Evolutionary conservation across 75 land plant species (phyloP).

Genomic region (Larix kaempferi): DNA sequence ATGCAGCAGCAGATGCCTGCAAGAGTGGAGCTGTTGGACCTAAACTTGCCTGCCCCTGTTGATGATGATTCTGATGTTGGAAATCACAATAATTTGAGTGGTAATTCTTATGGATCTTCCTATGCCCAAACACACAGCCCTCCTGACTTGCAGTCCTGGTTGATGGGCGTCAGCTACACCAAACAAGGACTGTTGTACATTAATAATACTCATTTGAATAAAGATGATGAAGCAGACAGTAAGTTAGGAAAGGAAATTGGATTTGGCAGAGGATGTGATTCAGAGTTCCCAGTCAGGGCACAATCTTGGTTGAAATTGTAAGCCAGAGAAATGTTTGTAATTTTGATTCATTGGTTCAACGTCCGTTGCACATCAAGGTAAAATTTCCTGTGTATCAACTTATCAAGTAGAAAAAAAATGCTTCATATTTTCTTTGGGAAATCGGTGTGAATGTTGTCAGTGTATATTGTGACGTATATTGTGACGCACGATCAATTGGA

Average conservation of each 20-base stretch:
- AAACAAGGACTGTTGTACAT: background rate
- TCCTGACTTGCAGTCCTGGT: background rate
- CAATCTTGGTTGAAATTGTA: background rate
- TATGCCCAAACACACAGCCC: background rate
- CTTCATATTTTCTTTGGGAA: too few species aligned
- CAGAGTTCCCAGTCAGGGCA: too few species aligned
- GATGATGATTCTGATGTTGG: constrained; percentile 10
- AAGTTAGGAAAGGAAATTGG: background rate
- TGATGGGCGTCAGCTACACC: background rate
- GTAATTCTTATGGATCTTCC: background rate
- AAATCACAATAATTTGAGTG: background rate
- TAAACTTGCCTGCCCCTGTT: background rate
- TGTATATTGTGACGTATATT: too few species aligned
- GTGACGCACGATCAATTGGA: too few species aligned
- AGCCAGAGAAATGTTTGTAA: background rate
- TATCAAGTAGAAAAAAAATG: too few species aligned
- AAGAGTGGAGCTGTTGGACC: background rate
- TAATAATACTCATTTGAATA: background rate
- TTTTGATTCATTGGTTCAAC: too few species aligned
- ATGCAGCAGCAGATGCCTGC: background rate
- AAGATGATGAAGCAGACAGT: background rate
- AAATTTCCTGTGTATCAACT: too few species aligned
- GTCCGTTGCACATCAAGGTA: too few species aligned
- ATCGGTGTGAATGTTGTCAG: too few species aligned
- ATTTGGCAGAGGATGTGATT: background rate